A percentile compares a stretch with the other conserved stretches of the same genome.
These are phyloP conservation scores for Sclerotinia trifoliorum DNA, from an alignment of 2,329 filamentous ascomycete species.

Conservation along the genomic window DNA sequence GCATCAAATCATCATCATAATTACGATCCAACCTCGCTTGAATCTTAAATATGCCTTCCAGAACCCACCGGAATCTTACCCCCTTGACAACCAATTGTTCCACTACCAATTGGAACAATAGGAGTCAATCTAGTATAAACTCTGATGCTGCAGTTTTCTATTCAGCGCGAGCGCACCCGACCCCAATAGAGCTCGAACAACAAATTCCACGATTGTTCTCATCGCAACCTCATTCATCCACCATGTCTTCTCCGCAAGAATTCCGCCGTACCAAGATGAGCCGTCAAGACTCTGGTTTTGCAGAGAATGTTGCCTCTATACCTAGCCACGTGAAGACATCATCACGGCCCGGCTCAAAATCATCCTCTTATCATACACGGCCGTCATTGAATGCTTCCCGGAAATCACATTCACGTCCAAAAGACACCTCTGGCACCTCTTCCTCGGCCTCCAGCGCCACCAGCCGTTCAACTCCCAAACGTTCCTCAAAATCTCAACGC, in stretches of 20 bases:
- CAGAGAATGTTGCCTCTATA: conserved; percentile 24
- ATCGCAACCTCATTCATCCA: conserved; percentile 14
- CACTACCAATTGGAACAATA: conserved; percentile 31
- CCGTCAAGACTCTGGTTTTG: conserved; percentile 38
- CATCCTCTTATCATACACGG: conserved; percentile 24
- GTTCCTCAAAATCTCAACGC: conserved; percentile 26
- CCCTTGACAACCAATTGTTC: conserved; percentile 29
- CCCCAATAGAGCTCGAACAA: conserved; percentile 26
- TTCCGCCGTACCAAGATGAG: conserved; percentile 31
- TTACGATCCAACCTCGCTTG: conserved; percentile 17
- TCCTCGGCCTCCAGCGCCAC: conserved; percentile 19
- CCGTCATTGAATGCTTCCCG: conserved; percentile 24
- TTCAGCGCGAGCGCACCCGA: conserved; percentile 32
- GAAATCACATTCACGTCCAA: conserved; percentile 30
- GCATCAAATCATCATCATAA: conserved; percentile 4
- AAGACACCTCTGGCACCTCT: conserved; percentile 18
- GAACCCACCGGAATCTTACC: conserved; percentile 26
- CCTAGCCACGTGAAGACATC: conserved; percentile 26
- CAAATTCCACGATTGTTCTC: conserved; percentile 26
- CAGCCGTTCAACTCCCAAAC: conserved; percentile 23
- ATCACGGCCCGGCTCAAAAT: conserved; percentile 22
- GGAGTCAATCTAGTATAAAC: conserved; percentile 33
- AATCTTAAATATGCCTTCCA: conserved; percentile 28
- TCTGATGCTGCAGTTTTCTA: conserved; percentile 38
- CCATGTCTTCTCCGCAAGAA: conserved; percentile 21